A percentile compares a stretch with the other conserved stretches of the same genome.
Evolutionary conservation across 2,329 filamentous ascomycete species (phyloP).

Genomic region (Aspergillus persii): DNA sequence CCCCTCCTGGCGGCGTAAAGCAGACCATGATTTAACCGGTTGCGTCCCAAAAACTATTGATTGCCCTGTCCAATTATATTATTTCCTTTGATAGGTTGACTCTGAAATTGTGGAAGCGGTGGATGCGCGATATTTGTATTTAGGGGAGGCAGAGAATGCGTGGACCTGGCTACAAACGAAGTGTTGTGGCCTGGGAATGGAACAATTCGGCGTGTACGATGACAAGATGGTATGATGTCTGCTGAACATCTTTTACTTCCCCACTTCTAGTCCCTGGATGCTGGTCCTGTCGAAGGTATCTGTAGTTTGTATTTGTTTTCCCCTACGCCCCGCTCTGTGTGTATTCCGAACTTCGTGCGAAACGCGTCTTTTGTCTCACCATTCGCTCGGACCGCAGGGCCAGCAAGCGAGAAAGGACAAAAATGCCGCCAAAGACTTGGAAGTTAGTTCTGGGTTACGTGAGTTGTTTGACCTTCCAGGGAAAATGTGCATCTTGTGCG

Average conservation of each 20-base stretch:
- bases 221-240: slow-evolving; percentile 10
- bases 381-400: not conserved
- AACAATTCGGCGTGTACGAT: slow-evolving; percentile 20
- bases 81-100: not conserved
- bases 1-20: slow-evolving; percentile 33
- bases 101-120: not conserved
- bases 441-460: not conserved
- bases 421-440: not conserved
- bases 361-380: not conserved
- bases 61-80: not conserved
- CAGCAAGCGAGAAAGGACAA: not conserved
- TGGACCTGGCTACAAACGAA: not conserved
- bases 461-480: not conserved
- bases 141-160: not conserved
- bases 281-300: not conserved
- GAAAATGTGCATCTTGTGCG: not conserved
- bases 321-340: not conserved
- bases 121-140: not conserved
- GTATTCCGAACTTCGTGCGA: not conserved
- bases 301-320: not conserved
- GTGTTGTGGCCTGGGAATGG: slow-evolving; percentile 8
- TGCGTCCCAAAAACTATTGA: not conserved
- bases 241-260: not conserved
- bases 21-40: not conserved
- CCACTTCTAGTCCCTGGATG: not conserved